Conservation (phyloP, 2,329 filamentous ascomycete genomes). For the Microascus cirrosus region DNA sequence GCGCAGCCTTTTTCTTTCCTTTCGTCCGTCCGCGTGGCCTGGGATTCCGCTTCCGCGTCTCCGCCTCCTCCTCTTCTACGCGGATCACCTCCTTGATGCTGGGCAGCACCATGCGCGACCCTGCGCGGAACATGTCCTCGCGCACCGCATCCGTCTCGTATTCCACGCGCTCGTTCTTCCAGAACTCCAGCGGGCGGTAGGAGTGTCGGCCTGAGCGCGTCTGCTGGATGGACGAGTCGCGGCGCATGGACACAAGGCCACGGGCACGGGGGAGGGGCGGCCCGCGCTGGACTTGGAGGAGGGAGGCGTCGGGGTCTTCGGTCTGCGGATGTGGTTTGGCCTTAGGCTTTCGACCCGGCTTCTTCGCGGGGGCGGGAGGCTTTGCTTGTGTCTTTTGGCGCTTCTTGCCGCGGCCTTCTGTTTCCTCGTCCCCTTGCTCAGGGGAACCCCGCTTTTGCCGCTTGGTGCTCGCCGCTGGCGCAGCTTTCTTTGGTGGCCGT, state of each 20-base stretch:
- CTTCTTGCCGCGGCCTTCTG: constrained; percentile 8
- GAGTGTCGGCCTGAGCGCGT: constrained; percentile 71
- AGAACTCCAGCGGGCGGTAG: constrained; percentile 69
- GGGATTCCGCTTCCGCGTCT: neutral
- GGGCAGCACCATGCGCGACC: constrained; percentile 43
- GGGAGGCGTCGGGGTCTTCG: constrained; percentile 32
- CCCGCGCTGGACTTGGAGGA: constrained; percentile 37
- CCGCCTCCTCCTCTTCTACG: constrained; percentile 42
- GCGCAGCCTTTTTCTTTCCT: constrained; percentile 18
- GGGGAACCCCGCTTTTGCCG: constrained; percentile 11
- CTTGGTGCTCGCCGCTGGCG: constrained; percentile 10
- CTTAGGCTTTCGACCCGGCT: constrained; percentile 11
- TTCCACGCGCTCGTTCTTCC: constrained; percentile 38
- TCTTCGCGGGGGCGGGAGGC: neutral
- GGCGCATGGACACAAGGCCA: constrained; percentile 40
- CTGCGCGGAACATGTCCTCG: constrained; percentile 30
- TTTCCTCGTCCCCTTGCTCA: constrained; percentile 6
- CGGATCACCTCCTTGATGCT: constrained; percentile 70
- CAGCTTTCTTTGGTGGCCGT: constrained; percentile 11
- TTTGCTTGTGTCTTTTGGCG: constrained; percentile 6
- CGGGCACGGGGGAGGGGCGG: constrained; percentile 44
- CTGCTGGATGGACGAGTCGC: constrained; percentile 35
- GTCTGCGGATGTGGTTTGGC: constrained; percentile 15
- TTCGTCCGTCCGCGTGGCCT: constrained; percentile 15
- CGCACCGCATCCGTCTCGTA: constrained; percentile 26